phyloP scores from a whole-genome alignment of 2,329 filamentous ascomycete species.

The Pyrenochaeta sp. region DNA sequence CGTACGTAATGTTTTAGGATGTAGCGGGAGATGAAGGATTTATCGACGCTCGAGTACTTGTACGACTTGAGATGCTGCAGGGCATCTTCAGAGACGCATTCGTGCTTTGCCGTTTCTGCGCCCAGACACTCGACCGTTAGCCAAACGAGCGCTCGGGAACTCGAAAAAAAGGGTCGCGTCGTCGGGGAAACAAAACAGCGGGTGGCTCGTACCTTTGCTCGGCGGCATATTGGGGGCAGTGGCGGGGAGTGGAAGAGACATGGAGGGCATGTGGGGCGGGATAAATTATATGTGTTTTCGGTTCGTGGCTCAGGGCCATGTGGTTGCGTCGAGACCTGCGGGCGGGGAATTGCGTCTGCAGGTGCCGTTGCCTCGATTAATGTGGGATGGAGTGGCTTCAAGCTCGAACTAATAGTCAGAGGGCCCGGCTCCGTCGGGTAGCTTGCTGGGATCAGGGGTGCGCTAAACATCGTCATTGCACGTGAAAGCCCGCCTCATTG shows the following conservation, averaged over 20 bases:
- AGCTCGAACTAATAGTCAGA: too few relatives aligned
- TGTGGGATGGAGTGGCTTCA: slow-evolving; percentile 20
- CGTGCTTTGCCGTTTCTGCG: slow-evolving; percentile 69
- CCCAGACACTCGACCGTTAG: slow-evolving; percentile 15
- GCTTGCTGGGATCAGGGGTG: slow-evolving; percentile 6
- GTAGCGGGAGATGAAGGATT: slow-evolving; percentile 91
- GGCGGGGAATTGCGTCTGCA: slow-evolving; percentile 20
- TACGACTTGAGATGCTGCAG: slow-evolving; percentile 91
- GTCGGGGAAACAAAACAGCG: too few relatives aligned
- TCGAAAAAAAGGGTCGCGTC: slow-evolving; percentile 4
- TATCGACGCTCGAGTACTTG: slow-evolving; percentile 97
- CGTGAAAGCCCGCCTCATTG: too few relatives aligned
- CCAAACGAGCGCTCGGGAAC: slow-evolving; percentile 2
- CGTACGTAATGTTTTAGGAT: slow-evolving; percentile 94
- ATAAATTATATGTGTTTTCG: slow-evolving; percentile 34
- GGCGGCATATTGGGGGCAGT: slow-evolving; percentile 48
- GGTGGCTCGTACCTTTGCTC: slow-evolving; percentile 40
- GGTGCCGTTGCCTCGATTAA: slow-evolving; percentile 19
- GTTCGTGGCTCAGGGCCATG: slow-evolving; percentile 24
- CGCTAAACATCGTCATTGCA: too few relatives aligned
- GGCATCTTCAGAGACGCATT: slow-evolving; percentile 83
- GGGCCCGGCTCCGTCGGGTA: slow-evolving; percentile 24
- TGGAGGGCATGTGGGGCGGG: slow-evolving; percentile 32
- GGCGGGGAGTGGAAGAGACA: slow-evolving; percentile 47
- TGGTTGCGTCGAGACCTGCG: slow-evolving; percentile 7